phyloP scores from a whole-genome alignment of 352 stramenopile genomes.

The Blastocystis sp. region DNA sequence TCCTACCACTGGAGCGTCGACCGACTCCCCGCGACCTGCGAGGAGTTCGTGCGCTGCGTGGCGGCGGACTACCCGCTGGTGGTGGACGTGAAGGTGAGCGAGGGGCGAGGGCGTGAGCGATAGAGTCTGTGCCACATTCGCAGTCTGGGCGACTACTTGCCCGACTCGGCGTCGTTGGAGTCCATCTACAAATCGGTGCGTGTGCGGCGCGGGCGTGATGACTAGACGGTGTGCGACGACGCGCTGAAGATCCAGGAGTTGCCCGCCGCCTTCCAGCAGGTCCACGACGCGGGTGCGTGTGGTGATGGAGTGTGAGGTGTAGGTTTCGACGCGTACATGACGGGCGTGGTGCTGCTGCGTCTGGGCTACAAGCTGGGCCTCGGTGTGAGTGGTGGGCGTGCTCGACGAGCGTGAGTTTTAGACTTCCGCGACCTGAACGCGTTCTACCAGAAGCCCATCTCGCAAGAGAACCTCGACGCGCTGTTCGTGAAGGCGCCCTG shows the following conservation, averaged over 20 bases:
- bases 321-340: slow-evolving; percentile 62
- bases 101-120: background rate
- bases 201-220: background rate
- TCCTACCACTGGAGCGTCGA: slow-evolving; percentile 54
- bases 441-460: slow-evolving; percentile 3
- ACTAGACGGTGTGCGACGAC: background rate
- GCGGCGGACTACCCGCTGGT: slow-evolving; percentile 11
- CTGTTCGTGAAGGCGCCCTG: background rate
- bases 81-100: slow-evolving; percentile 21
- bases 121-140: slow-evolving; percentile 10
- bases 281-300: slow-evolving; percentile 21
- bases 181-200: slow-evolving; percentile 25
- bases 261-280: background rate
- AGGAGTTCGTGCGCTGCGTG: slow-evolving; percentile 15
- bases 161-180: slow-evolving; percentile 16
- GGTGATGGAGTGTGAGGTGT: background rate
- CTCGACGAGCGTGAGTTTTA: background rate
- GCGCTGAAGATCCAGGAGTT: background rate
- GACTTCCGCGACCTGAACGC: slow-evolving; percentile 40
- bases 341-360: slow-evolving; percentile 8
- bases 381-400: background rate
- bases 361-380: slow-evolving; percentile 5
- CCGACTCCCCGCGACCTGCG: slow-evolving; percentile 5
- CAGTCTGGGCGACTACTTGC: background rate
- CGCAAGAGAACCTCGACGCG: slow-evolving; percentile 11